phyloP scores from a whole-genome alignment of 2,329 filamentous ascomycete species.

The Beauveria sp. region DNA sequence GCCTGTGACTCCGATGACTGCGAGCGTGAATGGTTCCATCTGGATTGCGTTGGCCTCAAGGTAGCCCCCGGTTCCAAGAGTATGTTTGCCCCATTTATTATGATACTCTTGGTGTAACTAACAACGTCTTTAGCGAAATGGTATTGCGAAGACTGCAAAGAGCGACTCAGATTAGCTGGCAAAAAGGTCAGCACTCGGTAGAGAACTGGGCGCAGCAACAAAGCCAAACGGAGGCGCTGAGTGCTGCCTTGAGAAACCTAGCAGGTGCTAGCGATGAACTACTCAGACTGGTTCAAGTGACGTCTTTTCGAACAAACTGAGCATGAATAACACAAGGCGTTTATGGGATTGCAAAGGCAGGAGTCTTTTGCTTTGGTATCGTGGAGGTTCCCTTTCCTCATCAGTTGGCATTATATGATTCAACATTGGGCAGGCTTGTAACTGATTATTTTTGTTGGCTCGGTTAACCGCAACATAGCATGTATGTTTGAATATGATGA shows the following conservation, averaged over 20 bases:
- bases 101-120: constrained; percentile 15
- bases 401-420: background rate
- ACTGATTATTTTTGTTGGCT: background rate
- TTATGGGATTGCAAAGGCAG: constrained; percentile 1
- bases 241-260: background rate
- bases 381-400: background rate
- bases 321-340: constrained; percentile 10
- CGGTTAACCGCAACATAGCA: background rate
- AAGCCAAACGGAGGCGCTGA: background rate
- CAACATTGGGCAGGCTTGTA: background rate
- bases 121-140: constrained; percentile 55
- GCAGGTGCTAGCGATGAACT: background rate
- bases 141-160: constrained; percentile 75
- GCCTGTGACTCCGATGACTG: constrained; percentile 70
- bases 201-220: constrained; percentile 3
- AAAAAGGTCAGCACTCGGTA: constrained; percentile 45
- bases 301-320: constrained; percentile 4
- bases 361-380: background rate
- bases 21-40: constrained; percentile 74
- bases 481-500: background rate
- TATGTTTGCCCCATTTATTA: constrained; percentile 35
- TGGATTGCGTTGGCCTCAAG: constrained; percentile 72
- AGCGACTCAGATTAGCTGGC: constrained; percentile 48
- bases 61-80: constrained; percentile 70
- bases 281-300: constrained; percentile 2